Evolutionary conservation across 108 stramenopile genomes (phyloP), one percentile per base, ranked within the genome.

Genomic region (Discostella pseudostelligera): DNA sequence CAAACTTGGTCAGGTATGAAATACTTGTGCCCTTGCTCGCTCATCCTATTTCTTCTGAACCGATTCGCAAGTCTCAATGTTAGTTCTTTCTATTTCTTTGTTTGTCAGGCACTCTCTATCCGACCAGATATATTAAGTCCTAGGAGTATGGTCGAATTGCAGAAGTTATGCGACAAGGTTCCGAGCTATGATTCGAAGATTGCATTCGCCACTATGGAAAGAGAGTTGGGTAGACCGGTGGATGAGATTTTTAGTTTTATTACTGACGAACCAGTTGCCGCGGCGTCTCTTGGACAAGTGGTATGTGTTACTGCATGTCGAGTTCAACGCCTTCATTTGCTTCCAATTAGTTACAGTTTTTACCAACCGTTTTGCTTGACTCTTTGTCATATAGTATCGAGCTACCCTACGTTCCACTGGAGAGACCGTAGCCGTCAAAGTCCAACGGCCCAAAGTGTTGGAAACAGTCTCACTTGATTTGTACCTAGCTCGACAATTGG

Each of bases 81-180:
- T 46, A 14, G 7, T 17, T 46, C 8, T 46, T 46, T n/a, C 46
- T 46, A 7, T 46, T 49, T 20, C 48, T 51, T 24, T 51, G 13
- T 13, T 42, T 87, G 88, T 17, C 88, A 96, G 80, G 95, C 95
- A 1, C 79, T 97, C 17, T 80, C 78, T 29, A 96, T 97, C 61
- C 88, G 97, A 14, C 97, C 97, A 8, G 97, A 97, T 67, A 76
- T 97, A 44, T 62, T 97, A 16, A 73, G 78, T 17, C 95, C 97
- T 7, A 75, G 90, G 5, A 82, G 83, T 47, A 96, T 97, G 97
- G 94, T 97, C 25, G 97, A 97, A 67, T 71, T 97, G 43, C 95
- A 97, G 68, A 90, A 93, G 59, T 72, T 97, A 2, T 97, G 97
- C 65, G 97, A 97, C 65, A 96, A 96, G 79, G 97, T 98, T 0